Base-by-base conservation (phyloP, 805 yeast genomes). In the Isabelozyma heimii region DNA sequence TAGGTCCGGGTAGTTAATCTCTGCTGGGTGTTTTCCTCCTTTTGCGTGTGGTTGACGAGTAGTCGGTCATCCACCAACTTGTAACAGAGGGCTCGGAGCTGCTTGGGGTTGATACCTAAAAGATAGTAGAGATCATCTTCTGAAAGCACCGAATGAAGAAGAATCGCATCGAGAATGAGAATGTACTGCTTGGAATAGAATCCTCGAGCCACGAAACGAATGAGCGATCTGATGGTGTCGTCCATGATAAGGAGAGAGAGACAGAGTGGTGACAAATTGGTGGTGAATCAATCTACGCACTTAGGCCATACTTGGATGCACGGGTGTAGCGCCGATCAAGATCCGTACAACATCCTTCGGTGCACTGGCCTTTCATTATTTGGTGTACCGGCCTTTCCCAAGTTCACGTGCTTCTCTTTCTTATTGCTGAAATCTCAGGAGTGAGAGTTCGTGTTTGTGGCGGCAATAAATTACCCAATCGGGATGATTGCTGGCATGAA, bases 121-220 rank as follows among this genome's bases (percentile, higher is more conserved):
- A 94, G 74, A 60, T 82, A 84, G 28, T 87, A 81, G 62, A 94
- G 74, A 67, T 94, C 99, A 52, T 92, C 97, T 67, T 94, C 99
- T 15, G 91, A 86, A 28, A 92, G 77, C 8, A 92, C 97, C 13
- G 91, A 85, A 67, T 92, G 99, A 59, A 87, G 80, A 38, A 92
- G 67, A 5, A 92, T 73, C 1, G 97, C 97, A 67, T 92, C 99
- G 53, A 94, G 66, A 8, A 92, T 84, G 42, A 92, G 76, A 39
- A 91, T 85, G 56, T 87, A 87, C n/a, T 89, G 85, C 30, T 84
- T 83, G 35, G 89, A 85, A 62, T 91, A 94, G 69, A 92, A 94
- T 14, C 95, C 91, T 53, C 98, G 77, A 1, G 84, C 83, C 9
- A 90, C 97, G 56, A 86, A 84, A 50, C 95, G 80, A 47, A 92